These are phyloP conservation scores for Daldinia sp. DNA, from an alignment of 2,329 filamentous ascomycete species.

Conservation along the genomic window DNA sequence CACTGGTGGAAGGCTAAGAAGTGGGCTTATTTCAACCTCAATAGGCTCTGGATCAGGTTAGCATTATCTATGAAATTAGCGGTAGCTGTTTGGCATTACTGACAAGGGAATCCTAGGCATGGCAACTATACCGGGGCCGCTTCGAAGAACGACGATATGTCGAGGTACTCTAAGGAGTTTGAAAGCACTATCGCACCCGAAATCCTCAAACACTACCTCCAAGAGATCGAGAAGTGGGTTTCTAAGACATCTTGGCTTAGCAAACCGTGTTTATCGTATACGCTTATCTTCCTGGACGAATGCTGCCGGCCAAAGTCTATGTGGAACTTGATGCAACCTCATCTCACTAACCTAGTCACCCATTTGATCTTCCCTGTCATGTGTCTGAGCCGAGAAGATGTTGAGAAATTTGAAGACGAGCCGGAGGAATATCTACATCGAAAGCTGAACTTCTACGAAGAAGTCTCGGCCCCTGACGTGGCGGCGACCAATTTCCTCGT, in stretches of 20 bases:
- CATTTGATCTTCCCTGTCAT: slow-evolving; percentile 96
- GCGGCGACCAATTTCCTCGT: slow-evolving; percentile 97
- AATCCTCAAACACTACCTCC: slow-evolving; percentile 93
- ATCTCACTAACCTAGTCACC: slow-evolving; percentile 91
- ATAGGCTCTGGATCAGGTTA: slow-evolving; percentile 91
- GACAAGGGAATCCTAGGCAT: slow-evolving; percentile 70
- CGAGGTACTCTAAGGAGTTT: slow-evolving; percentile 89
- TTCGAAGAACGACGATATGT: slow-evolving; percentile 81
- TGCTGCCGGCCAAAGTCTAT: slow-evolving; percentile 97
- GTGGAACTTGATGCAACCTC: slow-evolving; percentile 93
- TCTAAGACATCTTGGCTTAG: slow-evolving; percentile 94
- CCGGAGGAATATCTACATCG: slow-evolving; percentile 97
- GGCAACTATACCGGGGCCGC: slow-evolving; percentile 84
- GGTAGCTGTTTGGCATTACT: slow-evolving; percentile 39
- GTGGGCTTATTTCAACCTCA: slow-evolving; percentile 98
- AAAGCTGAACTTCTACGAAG: slow-evolving; percentile 98
- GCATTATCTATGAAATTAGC: slow-evolving; percentile 43
- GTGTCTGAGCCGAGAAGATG: slow-evolving; percentile 90
- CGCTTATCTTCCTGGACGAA: slow-evolving; percentile 94
- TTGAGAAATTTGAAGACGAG: slow-evolving; percentile 93
- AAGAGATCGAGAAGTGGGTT: slow-evolving; percentile 98
- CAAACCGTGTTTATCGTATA: slow-evolving; percentile 93
- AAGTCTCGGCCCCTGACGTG: slow-evolving; percentile 93
- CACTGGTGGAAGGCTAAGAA: slow-evolving; percentile 99
- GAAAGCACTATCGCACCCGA: slow-evolving; percentile 92